phyloP scores from a whole-genome alignment of 1,139 yeast genomes.

The Maudiozyma humilis region DNA sequence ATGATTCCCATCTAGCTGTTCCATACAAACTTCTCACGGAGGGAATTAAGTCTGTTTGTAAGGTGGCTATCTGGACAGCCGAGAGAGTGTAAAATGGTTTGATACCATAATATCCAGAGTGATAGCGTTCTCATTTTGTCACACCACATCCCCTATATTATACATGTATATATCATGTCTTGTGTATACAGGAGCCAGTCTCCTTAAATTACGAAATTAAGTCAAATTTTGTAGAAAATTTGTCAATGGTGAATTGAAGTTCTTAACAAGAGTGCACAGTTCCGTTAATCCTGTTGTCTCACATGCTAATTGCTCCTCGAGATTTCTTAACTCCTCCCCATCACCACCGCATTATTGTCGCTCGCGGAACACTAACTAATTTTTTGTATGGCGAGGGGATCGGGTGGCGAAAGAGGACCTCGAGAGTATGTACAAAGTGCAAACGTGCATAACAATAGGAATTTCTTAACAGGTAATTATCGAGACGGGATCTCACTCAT shows the following conservation, averaged over 20 bases:
- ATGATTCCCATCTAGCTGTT: constrained; percentile 88
- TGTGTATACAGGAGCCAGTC: background rate
- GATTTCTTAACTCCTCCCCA: background rate
- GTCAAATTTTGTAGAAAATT: no score
- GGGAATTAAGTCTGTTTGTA: constrained; percentile 72
- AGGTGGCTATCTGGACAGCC: constrained; percentile 86
- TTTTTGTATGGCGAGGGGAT: background rate
- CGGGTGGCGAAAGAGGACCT: background rate
- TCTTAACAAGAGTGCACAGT: no score
- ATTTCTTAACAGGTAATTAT: no score
- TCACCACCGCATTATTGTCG: background rate
- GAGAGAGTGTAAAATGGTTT: constrained; percentile 49
- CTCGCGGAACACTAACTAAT: background rate
- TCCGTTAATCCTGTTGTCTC: no score
- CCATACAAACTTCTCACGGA: constrained; percentile 87
- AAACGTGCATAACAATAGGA: no score
- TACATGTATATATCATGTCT: constrained; percentile 1
- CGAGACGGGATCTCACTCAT: no score
- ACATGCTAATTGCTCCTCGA: background rate
- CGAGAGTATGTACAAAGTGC: no score
- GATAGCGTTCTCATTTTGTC: background rate
- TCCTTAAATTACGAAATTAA: no score
- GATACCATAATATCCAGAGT: background rate
- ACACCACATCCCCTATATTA: background rate
- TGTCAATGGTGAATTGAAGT: no score